These are phyloP conservation scores for Penicillium sp. DNA, from an alignment of 2,329 filamentous ascomycete genomes.

Conservation along the genomic window DNA sequence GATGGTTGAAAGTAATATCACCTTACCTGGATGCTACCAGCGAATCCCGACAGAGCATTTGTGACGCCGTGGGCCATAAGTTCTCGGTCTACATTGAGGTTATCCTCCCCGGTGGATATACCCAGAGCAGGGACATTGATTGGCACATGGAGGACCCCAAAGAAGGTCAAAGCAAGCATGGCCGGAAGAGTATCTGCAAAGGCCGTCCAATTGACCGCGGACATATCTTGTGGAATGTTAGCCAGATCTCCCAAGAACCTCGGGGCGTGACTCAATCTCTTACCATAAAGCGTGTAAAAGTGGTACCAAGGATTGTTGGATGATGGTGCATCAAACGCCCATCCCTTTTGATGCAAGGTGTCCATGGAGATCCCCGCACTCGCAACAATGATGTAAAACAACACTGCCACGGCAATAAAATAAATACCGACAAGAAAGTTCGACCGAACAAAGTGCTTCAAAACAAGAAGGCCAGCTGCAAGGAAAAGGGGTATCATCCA, in stretches of 20 bases:
- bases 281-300: slow-evolving; percentile 93
- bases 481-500: slow-evolving; percentile 79
- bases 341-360: slow-evolving; percentile 68
- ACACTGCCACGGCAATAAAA: slow-evolving; percentile 72
- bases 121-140: slow-evolving; percentile 96
- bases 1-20: not conserved
- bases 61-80: slow-evolving; percentile 89
- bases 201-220: slow-evolving; percentile 77
- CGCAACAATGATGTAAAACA: slow-evolving; percentile 51
- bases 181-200: slow-evolving; percentile 82
- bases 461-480: slow-evolving; percentile 70
- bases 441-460: slow-evolving; percentile 72
- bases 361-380: slow-evolving; percentile 63
- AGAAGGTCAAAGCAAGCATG: slow-evolving; percentile 96
- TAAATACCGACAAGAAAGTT: slow-evolving; percentile 84
- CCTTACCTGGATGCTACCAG: slow-evolving; percentile 74
- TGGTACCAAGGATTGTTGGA: slow-evolving; percentile 92
- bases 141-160: slow-evolving; percentile 92
- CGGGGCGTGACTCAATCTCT: slow-evolving; percentile 34
- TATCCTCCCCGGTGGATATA: slow-evolving; percentile 85
- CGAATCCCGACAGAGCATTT: slow-evolving; percentile 81
- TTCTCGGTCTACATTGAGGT: slow-evolving; percentile 86
- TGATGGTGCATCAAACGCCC: slow-evolving; percentile 87
- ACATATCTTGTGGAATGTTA: slow-evolving; percentile 60
- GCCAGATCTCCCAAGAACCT: not conserved